These are phyloP conservation scores for Megacollybia marginata DNA, from an alignment of 768 basidiomycete species.

Conservation along the genomic window DNA sequence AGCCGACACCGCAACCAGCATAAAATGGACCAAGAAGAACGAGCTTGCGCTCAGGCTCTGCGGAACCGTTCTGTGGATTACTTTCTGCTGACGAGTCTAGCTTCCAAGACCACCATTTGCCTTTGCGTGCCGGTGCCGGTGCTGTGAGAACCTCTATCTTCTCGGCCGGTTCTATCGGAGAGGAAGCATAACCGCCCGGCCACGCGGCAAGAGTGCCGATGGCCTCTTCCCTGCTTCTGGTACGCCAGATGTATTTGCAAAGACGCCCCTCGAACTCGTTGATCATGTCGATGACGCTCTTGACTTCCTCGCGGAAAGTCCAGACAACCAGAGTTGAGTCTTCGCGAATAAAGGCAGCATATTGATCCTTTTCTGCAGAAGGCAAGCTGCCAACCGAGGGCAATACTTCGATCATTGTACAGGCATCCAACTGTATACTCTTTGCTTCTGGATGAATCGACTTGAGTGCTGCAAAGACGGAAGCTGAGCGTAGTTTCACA, in stretches of 20 bases:
- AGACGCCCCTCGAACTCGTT: slow-evolving; percentile 72
- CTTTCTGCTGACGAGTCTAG: slow-evolving; percentile 33
- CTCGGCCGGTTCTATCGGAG: background rate
- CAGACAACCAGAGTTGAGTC: slow-evolving; percentile 56
- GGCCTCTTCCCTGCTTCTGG: slow-evolving; percentile 25
- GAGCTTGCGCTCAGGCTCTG: slow-evolving; percentile 29
- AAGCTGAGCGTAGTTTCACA: slow-evolving; percentile 68
- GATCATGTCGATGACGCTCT: slow-evolving; percentile 58
- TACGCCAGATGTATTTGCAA: slow-evolving; percentile 75
- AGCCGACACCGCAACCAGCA: slow-evolving; percentile 56
- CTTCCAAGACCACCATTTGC: slow-evolving; percentile 39
- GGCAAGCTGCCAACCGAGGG: slow-evolving; percentile 60
- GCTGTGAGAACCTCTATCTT: background rate
- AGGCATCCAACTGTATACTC: slow-evolving; percentile 64
- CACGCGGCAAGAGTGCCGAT: slow-evolving; percentile 3
- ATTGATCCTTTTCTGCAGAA: slow-evolving; percentile 67
- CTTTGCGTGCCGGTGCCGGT: slow-evolving; percentile 5
- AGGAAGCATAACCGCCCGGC: background rate
- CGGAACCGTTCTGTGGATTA: slow-evolving; percentile 18
- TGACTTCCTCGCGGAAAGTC: slow-evolving; percentile 52
- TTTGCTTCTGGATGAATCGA: slow-evolving; percentile 31
- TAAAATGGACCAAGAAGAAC: slow-evolving; percentile 64
- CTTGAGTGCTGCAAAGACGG: slow-evolving; percentile 67
- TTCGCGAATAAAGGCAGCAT: slow-evolving; percentile 59
- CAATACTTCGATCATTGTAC: slow-evolving; percentile 82